Percentiles rank a stretch among this genome's conserved stretches.
Evolutionary conservation across 768 basidiomycete genomes (phyloP).

Genomic region (Kwoniella sp.): DNA sequence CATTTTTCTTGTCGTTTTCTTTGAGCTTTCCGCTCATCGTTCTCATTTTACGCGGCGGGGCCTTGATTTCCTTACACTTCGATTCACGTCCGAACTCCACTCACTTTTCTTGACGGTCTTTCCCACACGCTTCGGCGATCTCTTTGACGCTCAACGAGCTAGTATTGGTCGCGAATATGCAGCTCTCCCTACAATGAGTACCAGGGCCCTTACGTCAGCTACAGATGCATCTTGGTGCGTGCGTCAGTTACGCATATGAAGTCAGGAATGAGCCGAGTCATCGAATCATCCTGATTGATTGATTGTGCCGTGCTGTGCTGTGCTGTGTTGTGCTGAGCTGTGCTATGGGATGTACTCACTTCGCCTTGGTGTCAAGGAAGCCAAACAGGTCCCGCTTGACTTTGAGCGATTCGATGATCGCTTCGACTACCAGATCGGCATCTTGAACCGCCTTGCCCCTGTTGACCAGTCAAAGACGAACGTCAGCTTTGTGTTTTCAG

Average conservation of each 20-base stretch:
- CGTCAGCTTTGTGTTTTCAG: not conserved
- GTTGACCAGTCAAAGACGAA: not conserved
- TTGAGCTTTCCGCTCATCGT: too few relatives aligned
- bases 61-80: not conserved
- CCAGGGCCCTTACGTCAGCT: not conserved
- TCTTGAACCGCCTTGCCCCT: slow-evolving; percentile 53
- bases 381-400: slow-evolving; percentile 58
- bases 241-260: too few relatives aligned
- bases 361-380: slow-evolving; percentile 55
- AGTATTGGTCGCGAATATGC: slow-evolving; percentile 60
- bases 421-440: slow-evolving; percentile 59
- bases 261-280: too few relatives aligned
- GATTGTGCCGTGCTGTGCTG: not conserved
- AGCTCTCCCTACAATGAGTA: slow-evolving; percentile 21
- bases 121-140: slow-evolving; percentile 54
- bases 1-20: too few relatives aligned
- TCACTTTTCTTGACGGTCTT: slow-evolving; percentile 51
- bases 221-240: not conserved
- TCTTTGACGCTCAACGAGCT: slow-evolving; percentile 56
- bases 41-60: slow-evolving; percentile 12
- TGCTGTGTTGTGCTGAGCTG: not conserved
- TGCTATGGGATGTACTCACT: slow-evolving; percentile 33
- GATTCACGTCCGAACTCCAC: slow-evolving; percentile 5
- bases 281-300: too few relatives aligned
- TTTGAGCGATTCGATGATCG: slow-evolving; percentile 59